A percentile compares a stretch with the other conserved stretches of the same genome.
Evolutionary conservation across 345 rosid species (phyloP).

Genomic region (Eucalyptus pauciflora): DNA sequence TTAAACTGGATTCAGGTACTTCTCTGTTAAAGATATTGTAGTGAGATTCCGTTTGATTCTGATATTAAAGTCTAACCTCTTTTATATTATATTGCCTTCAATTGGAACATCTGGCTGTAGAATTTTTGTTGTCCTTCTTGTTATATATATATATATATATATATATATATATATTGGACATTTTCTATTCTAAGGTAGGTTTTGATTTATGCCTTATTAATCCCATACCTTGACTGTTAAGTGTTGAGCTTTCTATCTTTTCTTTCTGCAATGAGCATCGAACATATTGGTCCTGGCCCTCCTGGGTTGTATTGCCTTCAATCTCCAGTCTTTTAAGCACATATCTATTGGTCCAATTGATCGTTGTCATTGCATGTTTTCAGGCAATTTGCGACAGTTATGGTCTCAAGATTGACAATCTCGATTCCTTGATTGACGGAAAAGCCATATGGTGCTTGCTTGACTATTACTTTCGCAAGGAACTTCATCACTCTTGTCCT

Average conservation of each 20-base stretch:
- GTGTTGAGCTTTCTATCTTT: neutral
- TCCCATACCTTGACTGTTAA: neutral
- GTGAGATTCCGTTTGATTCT: neutral
- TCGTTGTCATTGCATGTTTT: slow-evolving; percentile 9
- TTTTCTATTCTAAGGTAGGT: neutral
- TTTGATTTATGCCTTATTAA: neutral
- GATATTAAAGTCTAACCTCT: neutral
- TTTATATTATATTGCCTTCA: neutral
- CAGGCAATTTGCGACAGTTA: slow-evolving; percentile 63
- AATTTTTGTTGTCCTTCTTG: neutral
- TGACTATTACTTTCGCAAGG: slow-evolving; percentile 81
- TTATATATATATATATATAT: too few species aligned
- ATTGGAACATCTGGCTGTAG: neutral
- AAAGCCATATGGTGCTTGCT: slow-evolving; percentile 96
- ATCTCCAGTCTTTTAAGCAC: neutral
- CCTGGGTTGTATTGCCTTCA: neutral
- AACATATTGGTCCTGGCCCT: neutral
- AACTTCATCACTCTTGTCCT: slow-evolving; percentile 50
- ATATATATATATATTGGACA: neutral
- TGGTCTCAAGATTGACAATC: slow-evolving; percentile 33
- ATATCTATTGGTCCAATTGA: neutral
- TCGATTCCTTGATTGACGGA: slow-evolving; percentile 68
- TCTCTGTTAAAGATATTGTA: neutral
- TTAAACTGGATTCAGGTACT: slow-evolving; percentile 80
- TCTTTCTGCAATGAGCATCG: neutral